phyloP scores from a whole-genome alignment of 1,139 yeast species.

The Zygosaccharomyces pseudobailii region DNA sequence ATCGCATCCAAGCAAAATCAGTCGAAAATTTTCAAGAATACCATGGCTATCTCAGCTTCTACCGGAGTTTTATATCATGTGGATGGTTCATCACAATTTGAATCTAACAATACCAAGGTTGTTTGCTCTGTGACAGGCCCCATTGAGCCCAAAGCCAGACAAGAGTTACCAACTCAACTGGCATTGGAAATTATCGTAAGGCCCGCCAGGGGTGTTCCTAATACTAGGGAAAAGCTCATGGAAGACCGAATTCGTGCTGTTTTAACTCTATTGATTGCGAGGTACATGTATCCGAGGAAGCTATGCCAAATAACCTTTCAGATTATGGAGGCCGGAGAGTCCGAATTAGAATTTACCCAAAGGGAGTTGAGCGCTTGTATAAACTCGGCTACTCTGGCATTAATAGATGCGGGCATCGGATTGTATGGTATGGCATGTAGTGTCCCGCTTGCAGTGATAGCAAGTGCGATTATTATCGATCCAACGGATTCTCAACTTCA shows the following conservation, averaged over 20 bases:
- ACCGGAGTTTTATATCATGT: constrained; percentile 47
- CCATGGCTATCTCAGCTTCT: constrained; percentile 18
- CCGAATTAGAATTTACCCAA: constrained; percentile 34
- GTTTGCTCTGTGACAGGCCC: constrained; percentile 87
- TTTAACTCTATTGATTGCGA: constrained; percentile 55
- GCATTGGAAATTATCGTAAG: constrained; percentile 76
- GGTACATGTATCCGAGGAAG: constrained; percentile 76
- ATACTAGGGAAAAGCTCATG: constrained; percentile 69
- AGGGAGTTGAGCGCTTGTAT: constrained; percentile 67
- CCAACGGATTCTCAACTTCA: constrained; percentile 38
- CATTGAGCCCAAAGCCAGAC: constrained; percentile 75
- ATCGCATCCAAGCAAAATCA: background rate
- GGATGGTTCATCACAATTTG: constrained; percentile 74
- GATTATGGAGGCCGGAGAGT: constrained; percentile 58
- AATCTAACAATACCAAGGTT: constrained; percentile 49
- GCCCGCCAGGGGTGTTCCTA: constrained; percentile 71
- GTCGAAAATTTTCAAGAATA: background rate
- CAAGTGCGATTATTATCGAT: constrained; percentile 43
- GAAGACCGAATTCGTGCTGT: constrained; percentile 68
- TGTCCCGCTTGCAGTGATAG: constrained; percentile 41
- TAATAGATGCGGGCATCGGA: constrained; percentile 75
- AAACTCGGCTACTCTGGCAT: constrained; percentile 67
- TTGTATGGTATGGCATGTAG: constrained; percentile 59
- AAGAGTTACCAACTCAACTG: constrained; percentile 77
- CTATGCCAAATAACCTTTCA: constrained; percentile 85